Evolutionary conservation across 1,139 yeast species (phyloP).

Genomic region (Insectozyma bohioensis): DNA sequence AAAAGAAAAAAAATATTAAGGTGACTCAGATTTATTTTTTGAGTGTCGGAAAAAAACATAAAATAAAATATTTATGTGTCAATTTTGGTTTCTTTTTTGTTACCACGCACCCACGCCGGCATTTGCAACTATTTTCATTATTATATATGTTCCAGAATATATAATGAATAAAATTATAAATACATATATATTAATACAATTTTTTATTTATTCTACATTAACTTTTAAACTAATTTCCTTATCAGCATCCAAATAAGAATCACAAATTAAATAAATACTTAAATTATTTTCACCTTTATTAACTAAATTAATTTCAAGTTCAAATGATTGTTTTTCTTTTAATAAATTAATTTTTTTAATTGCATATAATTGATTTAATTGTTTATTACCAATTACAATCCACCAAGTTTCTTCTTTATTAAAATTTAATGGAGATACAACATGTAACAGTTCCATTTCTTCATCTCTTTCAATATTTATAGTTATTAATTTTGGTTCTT

Average conservation of each 20-base stretch:
- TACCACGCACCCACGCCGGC: too few relatives aligned
- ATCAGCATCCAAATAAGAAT: constrained; percentile 87
- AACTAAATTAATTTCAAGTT: constrained; percentile 59
- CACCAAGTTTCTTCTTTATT: constrained; percentile 75
- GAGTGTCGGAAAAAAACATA: too few relatives aligned
- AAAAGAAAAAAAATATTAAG: too few relatives aligned
- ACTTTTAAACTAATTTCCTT: constrained; percentile 64
- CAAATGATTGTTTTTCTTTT: constrained; percentile 52
- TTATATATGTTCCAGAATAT: too few relatives aligned
- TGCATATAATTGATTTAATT: constrained; percentile 63
- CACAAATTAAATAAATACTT: constrained; percentile 85
- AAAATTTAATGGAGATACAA: constrained; percentile 53
- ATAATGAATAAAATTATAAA: too few relatives aligned
- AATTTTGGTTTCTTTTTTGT: too few relatives aligned
- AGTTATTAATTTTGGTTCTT: constrained; percentile 46
- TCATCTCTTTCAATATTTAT: constrained; percentile 71
- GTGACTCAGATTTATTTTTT: too few relatives aligned
- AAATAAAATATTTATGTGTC: too few relatives aligned
- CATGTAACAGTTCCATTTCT: constrained; percentile 65
- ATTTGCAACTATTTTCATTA: too few relatives aligned
- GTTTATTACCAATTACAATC: constrained; percentile 74
- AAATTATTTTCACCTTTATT: constrained; percentile 59
- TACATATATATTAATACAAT: not conserved
- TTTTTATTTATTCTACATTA: constrained; percentile 27
- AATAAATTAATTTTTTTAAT: constrained; percentile 64